Evolutionary conservation across 306 rosid genomes (phyloP).

Genomic region (Trifolium pratense): DNA sequence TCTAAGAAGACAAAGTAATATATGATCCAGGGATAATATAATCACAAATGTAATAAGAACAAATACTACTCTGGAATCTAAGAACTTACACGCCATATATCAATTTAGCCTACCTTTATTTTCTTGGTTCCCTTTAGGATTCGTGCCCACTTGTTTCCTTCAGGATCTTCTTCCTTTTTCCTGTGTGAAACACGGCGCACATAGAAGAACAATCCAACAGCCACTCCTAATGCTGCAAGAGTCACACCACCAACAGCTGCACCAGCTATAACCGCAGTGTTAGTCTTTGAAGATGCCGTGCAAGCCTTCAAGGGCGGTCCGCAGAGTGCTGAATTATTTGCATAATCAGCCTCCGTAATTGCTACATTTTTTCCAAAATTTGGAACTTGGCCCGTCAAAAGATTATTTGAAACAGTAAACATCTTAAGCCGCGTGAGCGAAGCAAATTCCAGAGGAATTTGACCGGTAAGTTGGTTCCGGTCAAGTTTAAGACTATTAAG

Average conservation of each 20-base stretch:
- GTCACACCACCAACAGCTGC: constrained; percentile 81
- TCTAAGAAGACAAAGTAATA: constrained; percentile 9
- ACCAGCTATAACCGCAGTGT: constrained; percentile 69
- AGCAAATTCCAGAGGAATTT: constrained; percentile 59
- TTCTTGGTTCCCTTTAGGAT: constrained; percentile 77
- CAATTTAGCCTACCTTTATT: constrained; percentile 67
- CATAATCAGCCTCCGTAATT: constrained; percentile 30
- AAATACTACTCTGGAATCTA: neutral
- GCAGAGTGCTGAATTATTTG: constrained; percentile 78
- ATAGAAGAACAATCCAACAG: constrained; percentile 64
- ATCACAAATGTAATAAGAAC: neutral
- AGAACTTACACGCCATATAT: constrained; percentile 16
- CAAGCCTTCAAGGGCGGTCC: constrained; percentile 49
- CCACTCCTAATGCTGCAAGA: constrained; percentile 60
- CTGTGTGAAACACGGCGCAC: constrained; percentile 60
- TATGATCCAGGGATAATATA: neutral
- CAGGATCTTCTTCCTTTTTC: constrained; percentile 87
- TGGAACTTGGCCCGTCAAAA: constrained; percentile 72
- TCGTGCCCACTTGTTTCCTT: constrained; percentile 95
- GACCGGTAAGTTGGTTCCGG: constrained; percentile 68
- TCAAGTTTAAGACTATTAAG: constrained; percentile 78
- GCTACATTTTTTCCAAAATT: neutral
- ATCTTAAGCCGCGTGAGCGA: constrained; percentile 55
- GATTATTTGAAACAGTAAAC: constrained; percentile 65
- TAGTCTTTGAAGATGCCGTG: constrained; percentile 41